Evolutionary conservation across 2,329 filamentous ascomycete genomes (phyloP), one percentile per base, ranked within the genome.

Genomic region (Alternaria dauci): DNA sequence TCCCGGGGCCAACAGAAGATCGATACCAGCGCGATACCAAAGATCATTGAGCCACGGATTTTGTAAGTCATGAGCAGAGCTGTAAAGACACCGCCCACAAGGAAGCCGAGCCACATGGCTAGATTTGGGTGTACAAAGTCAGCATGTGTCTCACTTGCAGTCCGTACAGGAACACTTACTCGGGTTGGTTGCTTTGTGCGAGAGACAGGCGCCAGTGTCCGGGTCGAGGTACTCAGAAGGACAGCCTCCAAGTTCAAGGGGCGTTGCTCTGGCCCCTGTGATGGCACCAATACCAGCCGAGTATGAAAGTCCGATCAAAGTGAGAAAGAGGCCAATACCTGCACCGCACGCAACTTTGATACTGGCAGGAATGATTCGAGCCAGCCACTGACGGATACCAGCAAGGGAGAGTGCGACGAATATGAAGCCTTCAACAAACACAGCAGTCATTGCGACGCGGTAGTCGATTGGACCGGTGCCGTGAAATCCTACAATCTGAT

Each of bases 291-390:
- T 92, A 66, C 93, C 93, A 70, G 93, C 91, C 70, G 86, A 88
- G 75, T 94, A 95, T 0, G 91, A 94, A 57, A 92, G 82, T n/a
- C 90, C 90, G 64, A 92, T 91, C 52, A 92, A 79, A 26, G 89
- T 90, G 51, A 94, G 83, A 77, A 94, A 96, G 3, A 96, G 83
- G n/a, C 93, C 93, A 63, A 96, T 96, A 61, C 93, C 93, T 53
- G 92, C 91, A 62, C 91, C 91, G n/a, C 91, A 94, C n/a, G 92
- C 92, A 54, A 95, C 87, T 80, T 96, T 96, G 81, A 96, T 94
- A 48, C 89, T 93, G 25, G 87, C 86, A 1, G 93, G 93, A 62
- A 96, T 93, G 36, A 70, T 72, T 36, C 72, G 69, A 44, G 71
- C 71, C 34, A 91, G 84, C 89, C 89, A 91, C 73, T 91, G 89